A percentile compares a stretch with the other conserved stretches of the same genome.
These are phyloP conservation scores for Camellia sinensis DNA, from an alignment of 148 eudicot species.

Conservation along the genomic window DNA sequence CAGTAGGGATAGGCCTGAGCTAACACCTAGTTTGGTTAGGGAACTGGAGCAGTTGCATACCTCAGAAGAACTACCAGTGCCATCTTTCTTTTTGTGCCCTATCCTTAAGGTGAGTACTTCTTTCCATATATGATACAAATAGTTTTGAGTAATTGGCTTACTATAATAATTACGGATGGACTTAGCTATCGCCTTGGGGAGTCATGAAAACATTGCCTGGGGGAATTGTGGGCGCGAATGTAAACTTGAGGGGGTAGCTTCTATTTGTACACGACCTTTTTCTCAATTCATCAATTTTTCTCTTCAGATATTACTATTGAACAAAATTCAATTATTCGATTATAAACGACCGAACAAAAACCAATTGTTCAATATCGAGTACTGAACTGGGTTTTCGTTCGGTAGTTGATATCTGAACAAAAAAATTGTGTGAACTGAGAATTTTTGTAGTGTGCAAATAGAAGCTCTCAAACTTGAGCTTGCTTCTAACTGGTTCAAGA, in stretches of 20 bases:
- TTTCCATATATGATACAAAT: not conserved
- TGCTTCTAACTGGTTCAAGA: too few species aligned
- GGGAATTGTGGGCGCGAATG: not conserved
- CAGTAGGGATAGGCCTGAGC: conserved; percentile 62
- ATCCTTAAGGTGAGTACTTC: conserved; percentile 53
- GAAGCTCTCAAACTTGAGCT: too few species aligned
- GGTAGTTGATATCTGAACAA: too few species aligned
- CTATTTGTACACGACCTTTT: too few species aligned
- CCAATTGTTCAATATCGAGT: too few species aligned
- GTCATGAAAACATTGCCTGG: not conserved
- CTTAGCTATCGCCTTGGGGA: not conserved
- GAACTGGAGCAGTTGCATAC: conserved; percentile 67
- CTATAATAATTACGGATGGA: not conserved
- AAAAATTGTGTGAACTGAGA: too few species aligned
- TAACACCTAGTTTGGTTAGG: conserved; percentile 55
- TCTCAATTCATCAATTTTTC: too few species aligned
- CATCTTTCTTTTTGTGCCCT: conserved; percentile 75
- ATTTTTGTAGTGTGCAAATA: too few species aligned
- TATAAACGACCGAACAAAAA: too few species aligned
- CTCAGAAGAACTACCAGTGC: conserved; percentile 57
- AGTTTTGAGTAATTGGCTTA: not conserved
- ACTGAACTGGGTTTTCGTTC: too few species aligned
- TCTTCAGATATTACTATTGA: too few species aligned
- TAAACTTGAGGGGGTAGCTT: not conserved
- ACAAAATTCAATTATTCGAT: too few species aligned